A percentile compares a stretch with the other conserved stretches of the same genome.
These are phyloP conservation scores for Capsicum pubescens DNA, from an alignment of 257 asterid species.

Conservation along the genomic window DNA sequence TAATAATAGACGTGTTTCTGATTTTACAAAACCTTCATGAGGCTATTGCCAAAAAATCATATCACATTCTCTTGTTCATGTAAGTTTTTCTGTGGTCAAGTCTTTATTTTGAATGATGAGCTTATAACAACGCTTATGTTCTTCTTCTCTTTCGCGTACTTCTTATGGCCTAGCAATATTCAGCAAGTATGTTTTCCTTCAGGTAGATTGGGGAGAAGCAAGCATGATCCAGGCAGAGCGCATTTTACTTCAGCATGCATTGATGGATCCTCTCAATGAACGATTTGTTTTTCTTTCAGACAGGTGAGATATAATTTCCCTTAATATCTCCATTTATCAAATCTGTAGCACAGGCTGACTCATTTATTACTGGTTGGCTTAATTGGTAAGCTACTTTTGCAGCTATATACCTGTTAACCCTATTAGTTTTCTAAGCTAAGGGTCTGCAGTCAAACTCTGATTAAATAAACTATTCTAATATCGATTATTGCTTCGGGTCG, in stretches of 20 bases:
- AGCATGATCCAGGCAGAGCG: conserved; percentile 99
- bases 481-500: not conserved
- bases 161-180: conserved; percentile 36
- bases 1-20: not conserved
- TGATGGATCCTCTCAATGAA: conserved; percentile 72
- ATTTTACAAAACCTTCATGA: not conserved
- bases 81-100: not conserved
- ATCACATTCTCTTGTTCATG: not conserved
- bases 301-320: conserved; percentile 54
- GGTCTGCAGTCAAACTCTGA: not conserved
- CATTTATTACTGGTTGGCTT: not conserved
- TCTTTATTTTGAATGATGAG: conserved; percentile 10
- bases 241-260: conserved; percentile 76
- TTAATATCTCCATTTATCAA: not conserved
- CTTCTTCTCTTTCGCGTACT: conserved; percentile 25
- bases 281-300: conserved; percentile 93
- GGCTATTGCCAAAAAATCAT: not conserved
- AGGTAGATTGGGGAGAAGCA: conserved; percentile 99
- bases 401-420: not conserved
- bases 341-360: conserved; percentile 3
- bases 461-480: not conserved
- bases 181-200: conserved; percentile 48
- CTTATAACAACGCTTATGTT: not conserved
- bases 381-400: conserved; percentile 14
- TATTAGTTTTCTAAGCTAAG: not conserved